Conservation (phyloP, 345 rosid species). For the Rhizophora apiculata region DNA sequence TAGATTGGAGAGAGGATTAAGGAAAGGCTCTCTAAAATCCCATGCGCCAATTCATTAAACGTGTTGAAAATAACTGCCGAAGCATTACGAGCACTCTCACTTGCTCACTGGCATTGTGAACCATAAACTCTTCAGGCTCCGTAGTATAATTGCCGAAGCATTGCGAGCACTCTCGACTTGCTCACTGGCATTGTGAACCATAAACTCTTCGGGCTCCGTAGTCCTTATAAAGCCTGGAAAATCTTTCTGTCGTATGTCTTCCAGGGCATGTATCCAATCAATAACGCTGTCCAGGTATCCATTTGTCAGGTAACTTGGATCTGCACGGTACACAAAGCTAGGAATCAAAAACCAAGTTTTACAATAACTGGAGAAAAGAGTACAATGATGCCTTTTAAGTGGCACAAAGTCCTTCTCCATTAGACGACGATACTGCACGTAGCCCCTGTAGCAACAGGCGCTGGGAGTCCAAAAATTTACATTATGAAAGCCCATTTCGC, state of each 20-base stretch:
- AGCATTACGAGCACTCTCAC: background rate
- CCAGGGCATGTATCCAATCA: constrained; percentile 17
- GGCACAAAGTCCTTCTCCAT: constrained; percentile 12
- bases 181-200: background rate
- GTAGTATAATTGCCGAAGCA: background rate
- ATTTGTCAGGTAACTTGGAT: constrained; percentile 16
- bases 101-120: background rate
- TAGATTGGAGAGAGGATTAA: constrained; percentile 3
- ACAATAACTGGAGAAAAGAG: background rate
- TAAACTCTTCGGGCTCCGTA: constrained; percentile 10
- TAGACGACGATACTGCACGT: constrained; percentile 6
- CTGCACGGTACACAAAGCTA: background rate
- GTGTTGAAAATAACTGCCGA: constrained; percentile 14
- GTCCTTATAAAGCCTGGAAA: constrained; percentile 17
- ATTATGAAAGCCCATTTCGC: background rate
- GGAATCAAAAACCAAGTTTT: background rate
- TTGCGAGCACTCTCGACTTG: background rate
- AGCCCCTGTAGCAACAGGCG: constrained; percentile 7
- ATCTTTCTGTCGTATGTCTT: constrained; percentile 8
- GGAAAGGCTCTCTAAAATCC: background rate
- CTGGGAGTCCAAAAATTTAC: constrained; percentile 15
- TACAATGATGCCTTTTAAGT: background rate
- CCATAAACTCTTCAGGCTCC: constrained; percentile 10
- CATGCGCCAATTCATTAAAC: constrained; percentile 14
- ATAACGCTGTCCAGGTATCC: constrained; percentile 17